Evolutionary conservation across 2,329 filamentous ascomycete genomes (phyloP), one percentile per base, ranked within the genome.

Genomic region (Alternaria alternata): DNA sequence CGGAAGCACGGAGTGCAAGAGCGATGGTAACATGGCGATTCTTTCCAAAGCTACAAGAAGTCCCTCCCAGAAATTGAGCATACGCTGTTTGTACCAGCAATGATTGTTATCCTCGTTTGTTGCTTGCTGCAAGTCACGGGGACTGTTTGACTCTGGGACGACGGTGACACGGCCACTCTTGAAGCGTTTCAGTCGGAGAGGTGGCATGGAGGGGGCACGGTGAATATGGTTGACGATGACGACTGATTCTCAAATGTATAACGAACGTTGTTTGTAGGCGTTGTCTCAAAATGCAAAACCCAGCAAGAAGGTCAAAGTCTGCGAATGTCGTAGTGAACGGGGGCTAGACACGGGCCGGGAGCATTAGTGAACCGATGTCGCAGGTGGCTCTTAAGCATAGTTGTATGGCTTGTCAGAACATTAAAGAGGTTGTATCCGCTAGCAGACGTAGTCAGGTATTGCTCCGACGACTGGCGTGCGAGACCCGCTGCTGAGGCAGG

Each of bases 11-110:
- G 77, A 72, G 61, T 80, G 77, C 51, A 79, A 68, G 20, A 80
- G 65, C 34, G 78, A 79, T 57, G 79, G 75, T 30, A 80, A 67
- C 78, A 81, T 79, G 71, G 71, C 69, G 73, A 79, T 68, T 42
- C 74, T 70, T 61, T 78, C 75, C 9, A 79, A 70, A 69, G 76
- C 76, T 61, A 73, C 69, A 38, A 77, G 68, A 39, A 80, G 68
- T 65, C 74, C 68, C 66, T 78, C 72, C 77, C 78, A 80, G 51
- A 79, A 75, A 63, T 79, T 76, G 61, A 78, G 69, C 76, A 79
- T 78, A 67, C 66, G 69, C 70, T 70, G 71, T 68, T 70, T 74
- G 68, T 72, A 73, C 66, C 72, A 69, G 63, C 70, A 70, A 62
- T 63, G 64, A n/a, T 60, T 54, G 64, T 58, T 38, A 63, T 57